Evolutionary conservation across 2,329 filamentous ascomycete genomes (phyloP).

Genomic region (Trichophyton simii): DNA sequence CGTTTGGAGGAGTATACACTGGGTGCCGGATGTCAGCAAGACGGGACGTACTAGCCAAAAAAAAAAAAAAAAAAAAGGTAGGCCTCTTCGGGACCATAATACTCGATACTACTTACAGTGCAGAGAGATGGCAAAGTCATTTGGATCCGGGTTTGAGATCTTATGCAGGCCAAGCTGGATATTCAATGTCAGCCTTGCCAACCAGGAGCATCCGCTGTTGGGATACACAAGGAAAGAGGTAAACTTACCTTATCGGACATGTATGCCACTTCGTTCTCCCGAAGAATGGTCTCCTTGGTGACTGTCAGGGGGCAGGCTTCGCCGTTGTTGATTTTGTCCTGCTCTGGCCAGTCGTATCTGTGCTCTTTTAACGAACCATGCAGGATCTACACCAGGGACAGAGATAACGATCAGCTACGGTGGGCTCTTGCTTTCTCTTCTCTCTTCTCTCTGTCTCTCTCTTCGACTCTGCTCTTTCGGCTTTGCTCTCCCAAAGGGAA

Average conservation of each 20-base stretch:
- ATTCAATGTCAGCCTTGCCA: neutral
- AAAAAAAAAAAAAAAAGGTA: neutral
- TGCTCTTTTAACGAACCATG: conserved; percentile 69
- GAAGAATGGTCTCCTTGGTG: conserved; percentile 55
- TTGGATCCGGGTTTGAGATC: conserved; percentile 59
- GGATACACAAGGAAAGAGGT: neutral
- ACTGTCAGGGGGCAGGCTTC: conserved; percentile 45
- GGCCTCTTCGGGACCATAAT: neutral
- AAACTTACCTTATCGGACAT: conserved; percentile 59
- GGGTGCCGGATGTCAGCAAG: conserved; percentile 1
- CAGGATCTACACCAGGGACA: conserved; percentile 44
- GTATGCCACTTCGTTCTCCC: conserved; percentile 66
- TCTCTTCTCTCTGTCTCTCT: no score
- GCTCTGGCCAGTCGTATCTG: conserved; percentile 59
- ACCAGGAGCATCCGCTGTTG: neutral
- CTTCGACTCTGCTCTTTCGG: no score
- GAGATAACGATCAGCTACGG: neutral
- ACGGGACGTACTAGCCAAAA: no score
- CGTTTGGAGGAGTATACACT: conserved; percentile 81
- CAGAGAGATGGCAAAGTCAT: conserved; percentile 68
- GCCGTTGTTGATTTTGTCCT: conserved; percentile 33
- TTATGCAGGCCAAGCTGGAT: conserved; percentile 65
- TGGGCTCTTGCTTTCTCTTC: neutral
- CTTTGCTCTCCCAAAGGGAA: neutral
- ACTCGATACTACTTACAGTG: conserved; percentile 45